Conservation (phyloP, 2,329 filamentous ascomycete genomes). For the Exophiala mesophila region DNA sequence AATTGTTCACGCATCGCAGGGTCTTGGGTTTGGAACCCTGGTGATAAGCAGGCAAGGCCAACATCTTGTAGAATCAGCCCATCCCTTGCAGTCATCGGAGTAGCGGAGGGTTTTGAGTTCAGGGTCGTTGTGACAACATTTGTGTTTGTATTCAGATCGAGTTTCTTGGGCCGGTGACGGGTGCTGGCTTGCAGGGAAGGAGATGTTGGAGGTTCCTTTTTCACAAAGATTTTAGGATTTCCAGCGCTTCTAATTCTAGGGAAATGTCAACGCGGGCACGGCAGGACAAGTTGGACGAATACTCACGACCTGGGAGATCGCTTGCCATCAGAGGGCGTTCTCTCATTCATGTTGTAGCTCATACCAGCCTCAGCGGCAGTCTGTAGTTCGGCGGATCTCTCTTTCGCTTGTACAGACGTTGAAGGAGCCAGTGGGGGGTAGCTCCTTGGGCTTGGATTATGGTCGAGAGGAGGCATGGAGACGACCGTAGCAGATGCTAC, state of each 20-base stretch:
- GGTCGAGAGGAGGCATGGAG: constrained; percentile 41
- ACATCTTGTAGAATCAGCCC: constrained; percentile 81
- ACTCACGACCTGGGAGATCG: constrained; percentile 50
- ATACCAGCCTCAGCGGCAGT: constrained; percentile 8
- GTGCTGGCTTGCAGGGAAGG: constrained; percentile 67
- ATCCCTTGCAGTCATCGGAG: constrained; percentile 69
- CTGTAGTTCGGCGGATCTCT: constrained; percentile 16
- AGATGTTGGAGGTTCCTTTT: constrained; percentile 84
- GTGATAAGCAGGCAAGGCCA: constrained; percentile 87
- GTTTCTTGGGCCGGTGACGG: constrained; percentile 68
- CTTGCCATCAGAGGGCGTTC: constrained; percentile 45
- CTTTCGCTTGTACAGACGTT: constrained; percentile 27
- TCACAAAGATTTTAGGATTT: constrained; percentile 80
- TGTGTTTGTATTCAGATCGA: constrained; percentile 62
- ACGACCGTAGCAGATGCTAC: constrained; percentile 43
- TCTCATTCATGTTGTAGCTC: constrained; percentile 17
- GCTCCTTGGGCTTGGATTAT: constrained; percentile 42
- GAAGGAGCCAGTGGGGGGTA: constrained; percentile 40
- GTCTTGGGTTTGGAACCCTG: constrained; percentile 92
- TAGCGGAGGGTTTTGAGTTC: constrained; percentile 56
- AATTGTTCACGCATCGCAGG: constrained; percentile 95
- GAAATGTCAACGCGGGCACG: constrained; percentile 20
- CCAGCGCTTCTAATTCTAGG: constrained; percentile 44
- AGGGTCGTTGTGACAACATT: constrained; percentile 37
- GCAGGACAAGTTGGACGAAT: constrained; percentile 24